Conservation (phyloP, 768 basidiomycete species). For the Xerocomellus chrysenteron region DNA sequence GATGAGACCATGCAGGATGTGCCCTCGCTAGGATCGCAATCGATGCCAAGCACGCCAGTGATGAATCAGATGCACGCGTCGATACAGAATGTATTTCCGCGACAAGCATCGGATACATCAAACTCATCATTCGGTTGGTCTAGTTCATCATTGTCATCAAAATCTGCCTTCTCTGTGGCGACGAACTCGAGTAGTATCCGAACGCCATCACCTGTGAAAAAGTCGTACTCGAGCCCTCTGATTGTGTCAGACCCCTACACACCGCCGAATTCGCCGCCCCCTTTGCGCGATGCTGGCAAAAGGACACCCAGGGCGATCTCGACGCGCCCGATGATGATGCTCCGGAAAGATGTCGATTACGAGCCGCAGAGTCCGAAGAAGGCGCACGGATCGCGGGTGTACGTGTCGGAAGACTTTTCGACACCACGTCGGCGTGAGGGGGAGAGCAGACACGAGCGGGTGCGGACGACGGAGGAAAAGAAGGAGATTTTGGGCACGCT, state of each 20-base stretch:
- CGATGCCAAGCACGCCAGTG: constrained; percentile 33
- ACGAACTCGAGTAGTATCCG: constrained; percentile 32
- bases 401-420: constrained; percentile 25
- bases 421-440: constrained; percentile 13
- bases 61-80: constrained; percentile 25
- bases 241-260: constrained; percentile 19
- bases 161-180: constrained; percentile 41
- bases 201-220: constrained; percentile 45
- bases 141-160: constrained; percentile 31
- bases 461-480: constrained; percentile 77
- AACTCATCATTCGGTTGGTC: constrained; percentile 22
- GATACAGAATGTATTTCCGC: constrained; percentile 25
- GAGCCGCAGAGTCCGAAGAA: constrained; percentile 72
- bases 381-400: constrained; percentile 33
- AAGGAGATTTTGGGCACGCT: constrained; percentile 76
- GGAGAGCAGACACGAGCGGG: constrained; percentile 10
- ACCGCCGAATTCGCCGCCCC: constrained; percentile 27
- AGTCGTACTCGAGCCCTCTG: constrained; percentile 27
- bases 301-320: constrained; percentile 21
- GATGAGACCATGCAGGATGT: constrained; percentile 58
- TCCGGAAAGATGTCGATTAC: constrained; percentile 71
- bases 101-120: constrained; percentile 18
- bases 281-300: constrained; percentile 24
- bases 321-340: constrained; percentile 57
- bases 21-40: constrained; percentile 25